Conservation (phyloP, 768 basidiomycete genomes). For the Lentinula edodes region DNA sequence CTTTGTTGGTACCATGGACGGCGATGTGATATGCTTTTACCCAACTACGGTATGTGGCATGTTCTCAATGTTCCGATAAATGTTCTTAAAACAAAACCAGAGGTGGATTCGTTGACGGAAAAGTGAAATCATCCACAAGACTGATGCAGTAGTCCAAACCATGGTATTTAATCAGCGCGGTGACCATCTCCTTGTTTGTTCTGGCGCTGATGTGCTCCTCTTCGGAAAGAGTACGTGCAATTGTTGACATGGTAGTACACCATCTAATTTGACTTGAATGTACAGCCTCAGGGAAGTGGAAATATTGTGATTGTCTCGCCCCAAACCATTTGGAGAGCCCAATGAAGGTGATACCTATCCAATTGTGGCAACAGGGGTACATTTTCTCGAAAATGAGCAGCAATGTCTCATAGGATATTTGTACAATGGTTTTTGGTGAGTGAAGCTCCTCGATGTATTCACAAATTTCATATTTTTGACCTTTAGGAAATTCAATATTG, state of each 20-base stretch:
- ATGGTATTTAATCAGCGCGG: background rate
- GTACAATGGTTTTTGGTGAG: background rate
- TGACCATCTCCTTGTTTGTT: background rate
- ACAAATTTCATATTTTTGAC: too few species aligned
- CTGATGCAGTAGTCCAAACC: background rate
- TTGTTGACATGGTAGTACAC: background rate
- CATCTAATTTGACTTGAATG: too few species aligned
- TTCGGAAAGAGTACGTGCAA: background rate
- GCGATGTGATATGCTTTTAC: too few species aligned
- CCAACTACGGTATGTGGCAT: too few species aligned
- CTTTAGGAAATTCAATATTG: background rate
- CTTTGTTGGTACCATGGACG: background rate
- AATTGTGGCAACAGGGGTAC: background rate
- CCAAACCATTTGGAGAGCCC: background rate
- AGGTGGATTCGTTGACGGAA: too few species aligned
- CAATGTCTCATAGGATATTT: background rate
- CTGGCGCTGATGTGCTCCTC: background rate
- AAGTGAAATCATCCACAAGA: background rate
- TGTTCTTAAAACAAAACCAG: too few species aligned
- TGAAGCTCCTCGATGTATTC: too few species aligned
- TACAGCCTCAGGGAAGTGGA: background rate
- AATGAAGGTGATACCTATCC: background rate
- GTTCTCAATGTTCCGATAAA: too few species aligned
- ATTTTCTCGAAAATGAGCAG: background rate
- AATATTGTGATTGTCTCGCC: background rate